phyloP scores from a whole-genome alignment of 768 basidiomycete genomes.

The Boletus fagicola region DNA sequence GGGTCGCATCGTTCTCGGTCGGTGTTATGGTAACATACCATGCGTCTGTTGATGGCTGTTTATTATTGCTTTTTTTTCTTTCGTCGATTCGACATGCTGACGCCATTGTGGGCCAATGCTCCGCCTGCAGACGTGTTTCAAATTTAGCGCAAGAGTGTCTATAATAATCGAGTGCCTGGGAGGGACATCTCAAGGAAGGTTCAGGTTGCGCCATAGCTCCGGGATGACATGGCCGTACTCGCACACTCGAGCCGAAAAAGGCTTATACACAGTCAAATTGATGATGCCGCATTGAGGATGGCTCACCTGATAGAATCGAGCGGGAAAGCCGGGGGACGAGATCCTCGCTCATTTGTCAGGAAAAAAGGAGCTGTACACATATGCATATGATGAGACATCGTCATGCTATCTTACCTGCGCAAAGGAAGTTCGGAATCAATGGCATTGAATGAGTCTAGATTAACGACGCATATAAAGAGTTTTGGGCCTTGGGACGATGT shows the following conservation, averaged over 20 bases:
- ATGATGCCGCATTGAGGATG: not conserved
- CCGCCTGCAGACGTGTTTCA: too few species aligned
- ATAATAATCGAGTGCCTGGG: not conserved
- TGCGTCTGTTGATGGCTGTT: too few species aligned
- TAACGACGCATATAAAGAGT: not conserved
- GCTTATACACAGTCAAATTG: too few species aligned
- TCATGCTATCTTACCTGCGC: not conserved
- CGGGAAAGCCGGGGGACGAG: not conserved
- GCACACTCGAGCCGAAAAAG: too few species aligned
- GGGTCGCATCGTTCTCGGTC: too few species aligned
- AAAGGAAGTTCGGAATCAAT: not conserved
- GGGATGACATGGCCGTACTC: not conserved
- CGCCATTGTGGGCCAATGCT: too few species aligned
- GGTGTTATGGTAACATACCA: too few species aligned
- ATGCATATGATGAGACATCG: not conserved
- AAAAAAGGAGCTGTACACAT: too few species aligned
- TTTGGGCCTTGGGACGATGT: not conserved
- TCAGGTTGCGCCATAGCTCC: not conserved
- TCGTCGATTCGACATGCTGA: too few species aligned
- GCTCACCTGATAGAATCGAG: not conserved
- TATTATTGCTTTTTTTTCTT: too few species aligned
- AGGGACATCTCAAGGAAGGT: not conserved
- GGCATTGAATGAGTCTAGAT: not conserved
- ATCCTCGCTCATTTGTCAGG: not conserved
- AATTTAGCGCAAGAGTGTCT: not conserved